These are phyloP conservation scores for Tuber melanosporum DNA, from an alignment of 495 filamentous ascomycete genomes.

Conservation along the genomic window DNA sequence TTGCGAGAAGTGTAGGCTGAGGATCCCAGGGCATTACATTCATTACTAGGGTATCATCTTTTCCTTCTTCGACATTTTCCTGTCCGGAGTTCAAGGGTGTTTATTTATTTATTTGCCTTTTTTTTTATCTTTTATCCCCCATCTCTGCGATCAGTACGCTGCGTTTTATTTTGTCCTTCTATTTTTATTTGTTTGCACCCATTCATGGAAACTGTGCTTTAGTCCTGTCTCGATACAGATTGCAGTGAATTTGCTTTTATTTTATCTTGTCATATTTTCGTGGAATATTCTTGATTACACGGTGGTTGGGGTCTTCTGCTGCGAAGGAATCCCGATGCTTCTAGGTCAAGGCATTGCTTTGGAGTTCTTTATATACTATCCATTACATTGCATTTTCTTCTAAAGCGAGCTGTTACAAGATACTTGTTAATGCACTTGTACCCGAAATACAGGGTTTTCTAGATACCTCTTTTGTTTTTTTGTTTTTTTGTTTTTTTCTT, in stretches of 20 bases:
- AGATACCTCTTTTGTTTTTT: background rate
- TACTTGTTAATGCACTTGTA: background rate
- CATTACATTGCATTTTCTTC: background rate
- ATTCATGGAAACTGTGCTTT: background rate
- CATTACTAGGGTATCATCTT: constrained; percentile 17
- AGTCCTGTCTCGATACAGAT: background rate
- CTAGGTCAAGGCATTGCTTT: background rate
- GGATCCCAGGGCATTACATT: constrained; percentile 33
- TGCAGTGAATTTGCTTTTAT: background rate
- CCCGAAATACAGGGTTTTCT: background rate
- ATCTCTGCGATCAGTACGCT: background rate
- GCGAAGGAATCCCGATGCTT: background rate
- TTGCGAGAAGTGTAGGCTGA: constrained; percentile 36
- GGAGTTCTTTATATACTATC: background rate
- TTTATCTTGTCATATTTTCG: no score
- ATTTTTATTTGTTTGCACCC: constrained; percentile 14
- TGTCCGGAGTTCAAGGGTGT: background rate
- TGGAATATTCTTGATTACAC: background rate
- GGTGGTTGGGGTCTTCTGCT: background rate
- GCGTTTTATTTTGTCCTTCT: background rate
- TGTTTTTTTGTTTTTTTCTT: background rate
- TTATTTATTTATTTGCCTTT: constrained; percentile 10
- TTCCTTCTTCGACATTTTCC: background rate
- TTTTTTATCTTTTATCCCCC: constrained; percentile 7
- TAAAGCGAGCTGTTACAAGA: background rate